Percentiles rank a stretch among this genome's conserved stretches.
Evolutionary conservation across 108 stramenopile species (phyloP).

Genomic region (Skeletonema costatum): DNA sequence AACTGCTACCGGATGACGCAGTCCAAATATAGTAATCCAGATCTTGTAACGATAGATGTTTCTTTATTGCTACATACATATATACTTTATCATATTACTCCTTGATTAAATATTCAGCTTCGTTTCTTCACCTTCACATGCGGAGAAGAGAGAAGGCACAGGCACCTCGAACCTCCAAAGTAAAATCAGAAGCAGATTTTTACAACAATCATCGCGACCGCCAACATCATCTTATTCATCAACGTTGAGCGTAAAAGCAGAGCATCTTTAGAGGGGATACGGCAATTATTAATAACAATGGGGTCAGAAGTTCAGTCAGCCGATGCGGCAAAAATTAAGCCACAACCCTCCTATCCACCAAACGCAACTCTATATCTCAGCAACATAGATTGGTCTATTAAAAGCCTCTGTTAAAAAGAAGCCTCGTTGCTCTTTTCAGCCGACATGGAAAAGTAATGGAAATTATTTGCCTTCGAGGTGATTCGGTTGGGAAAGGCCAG

Average conservation of each 20-base stretch:
- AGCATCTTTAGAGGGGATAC: neutral
- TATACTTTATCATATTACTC: too few species aligned
- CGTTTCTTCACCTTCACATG: too few species aligned
- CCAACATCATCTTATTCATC: neutral
- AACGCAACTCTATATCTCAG: slow-evolving; percentile 92
- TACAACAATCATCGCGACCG: too few species aligned
- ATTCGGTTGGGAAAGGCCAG: slow-evolving; percentile 9
- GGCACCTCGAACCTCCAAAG: too few species aligned
- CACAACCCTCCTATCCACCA: slow-evolving; percentile 51
- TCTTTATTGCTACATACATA: too few species aligned
- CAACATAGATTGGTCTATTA: slow-evolving; percentile 98
- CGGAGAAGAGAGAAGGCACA: too few species aligned
- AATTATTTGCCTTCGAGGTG: slow-evolving; percentile 74
- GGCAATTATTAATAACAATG: slow-evolving; percentile 6
- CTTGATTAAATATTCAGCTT: too few species aligned
- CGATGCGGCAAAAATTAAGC: slow-evolving; percentile 29
- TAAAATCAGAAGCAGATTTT: too few species aligned
- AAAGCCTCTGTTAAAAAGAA: slow-evolving; percentile 91
- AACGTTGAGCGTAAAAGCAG: neutral
- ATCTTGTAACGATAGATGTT: too few species aligned
- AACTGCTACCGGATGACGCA: neutral
- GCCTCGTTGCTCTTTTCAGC: slow-evolving; percentile 89
- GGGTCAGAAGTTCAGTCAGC: slow-evolving; percentile 7
- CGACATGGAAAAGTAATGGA: slow-evolving; percentile 95
- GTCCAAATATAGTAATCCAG: neutral